These are phyloP conservation scores for Sporothrix curviconia DNA, from an alignment of 2,329 filamentous ascomycete species.

Conservation along the genomic window DNA sequence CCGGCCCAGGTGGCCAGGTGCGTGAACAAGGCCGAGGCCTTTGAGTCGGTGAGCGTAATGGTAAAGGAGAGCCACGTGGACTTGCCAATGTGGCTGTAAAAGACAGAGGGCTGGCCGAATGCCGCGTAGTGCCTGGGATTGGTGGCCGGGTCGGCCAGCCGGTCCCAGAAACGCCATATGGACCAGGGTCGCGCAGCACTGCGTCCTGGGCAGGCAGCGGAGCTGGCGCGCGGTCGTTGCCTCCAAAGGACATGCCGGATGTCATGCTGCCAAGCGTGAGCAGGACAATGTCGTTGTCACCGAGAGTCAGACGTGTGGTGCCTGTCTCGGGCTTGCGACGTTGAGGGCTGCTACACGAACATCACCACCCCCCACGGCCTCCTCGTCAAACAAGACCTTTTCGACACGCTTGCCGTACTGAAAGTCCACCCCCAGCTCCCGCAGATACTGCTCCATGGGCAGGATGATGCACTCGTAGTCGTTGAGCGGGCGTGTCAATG, in stretches of 20 bases:
- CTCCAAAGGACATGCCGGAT: slow-evolving; percentile 26
- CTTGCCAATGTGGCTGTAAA: slow-evolving; percentile 29
- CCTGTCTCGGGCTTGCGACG: too few relatives aligned
- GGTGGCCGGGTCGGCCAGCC: slow-evolving; percentile 24
- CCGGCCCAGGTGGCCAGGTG: slow-evolving; percentile 21
- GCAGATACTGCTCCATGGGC: slow-evolving; percentile 24
- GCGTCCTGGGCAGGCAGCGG: slow-evolving; percentile 20
- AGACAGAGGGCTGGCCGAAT: slow-evolving; percentile 34
- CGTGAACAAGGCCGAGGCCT: slow-evolving; percentile 26
- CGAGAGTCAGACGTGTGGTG: neutral
- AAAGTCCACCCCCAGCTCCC: slow-evolving; percentile 24
- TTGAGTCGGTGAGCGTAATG: slow-evolving; percentile 26
- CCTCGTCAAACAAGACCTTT: slow-evolving; percentile 8
- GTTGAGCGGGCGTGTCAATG: slow-evolving; percentile 26
- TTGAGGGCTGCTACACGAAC: slow-evolving; percentile 4
- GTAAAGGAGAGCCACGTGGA: slow-evolving; percentile 34
- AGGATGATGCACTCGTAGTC: slow-evolving; percentile 27
- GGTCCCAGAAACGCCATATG: slow-evolving; percentile 33
- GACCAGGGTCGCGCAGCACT: slow-evolving; percentile 26
- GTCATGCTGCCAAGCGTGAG: slow-evolving; percentile 31
- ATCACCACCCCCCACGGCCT: too few relatives aligned
- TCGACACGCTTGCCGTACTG: slow-evolving; percentile 19
- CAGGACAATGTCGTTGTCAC: slow-evolving; percentile 29
- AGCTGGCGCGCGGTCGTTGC: slow-evolving; percentile 24
- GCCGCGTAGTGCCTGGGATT: slow-evolving; percentile 20